Percentiles rank a stretch among this genome's conserved stretches.
These are phyloP conservation scores for Lichtheimia corymbifera DNA, from an alignment of 371 early-diverging fungal species.

Conservation along the genomic window DNA sequence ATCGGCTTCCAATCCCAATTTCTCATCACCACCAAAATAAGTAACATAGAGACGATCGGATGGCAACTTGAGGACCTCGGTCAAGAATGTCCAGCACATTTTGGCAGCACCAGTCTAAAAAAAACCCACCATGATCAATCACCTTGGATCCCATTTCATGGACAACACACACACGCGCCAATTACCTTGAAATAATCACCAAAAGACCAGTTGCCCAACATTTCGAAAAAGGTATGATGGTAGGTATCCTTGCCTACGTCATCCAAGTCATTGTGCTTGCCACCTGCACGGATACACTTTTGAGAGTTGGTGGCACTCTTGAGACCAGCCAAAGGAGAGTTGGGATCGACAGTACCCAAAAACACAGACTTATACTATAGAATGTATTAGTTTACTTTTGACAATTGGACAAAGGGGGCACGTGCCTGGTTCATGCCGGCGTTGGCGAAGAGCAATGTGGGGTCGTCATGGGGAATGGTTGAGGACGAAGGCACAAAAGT, in stretches of 20 bases:
- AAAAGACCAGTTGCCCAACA: conserved; percentile 99
- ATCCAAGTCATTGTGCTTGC: conserved; percentile 99
- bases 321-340: conserved; percentile 86
- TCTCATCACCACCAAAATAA: conserved; percentile 96
- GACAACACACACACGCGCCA: neutral
- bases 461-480: conserved; percentile 97
- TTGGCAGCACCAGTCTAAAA: conserved; percentile 61
- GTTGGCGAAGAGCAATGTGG: conserved; percentile 98
- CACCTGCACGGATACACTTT: conserved; percentile 99
- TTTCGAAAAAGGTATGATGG: conserved; percentile 99
- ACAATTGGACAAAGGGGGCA: neutral
- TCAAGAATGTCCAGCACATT: conserved; percentile 96
- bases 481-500: conserved; percentile 87
- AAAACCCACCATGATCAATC: neutral
- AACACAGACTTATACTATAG: conserved; percentile 96
- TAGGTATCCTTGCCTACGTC: conserved; percentile 99
- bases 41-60: conserved; percentile 96
- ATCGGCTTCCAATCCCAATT: conserved; percentile 84
- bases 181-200: conserved; percentile 98
- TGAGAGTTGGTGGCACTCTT: conserved; percentile 96
- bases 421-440: conserved; percentile 99
- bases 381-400: neutral
- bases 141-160: neutral
- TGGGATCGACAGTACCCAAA: conserved; percentile 93
- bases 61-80: conserved; percentile 85